These are phyloP conservation scores for Dissoconium aciculare DNA, from an alignment of 2,329 filamentous ascomycete genomes.

Conservation along the genomic window DNA sequence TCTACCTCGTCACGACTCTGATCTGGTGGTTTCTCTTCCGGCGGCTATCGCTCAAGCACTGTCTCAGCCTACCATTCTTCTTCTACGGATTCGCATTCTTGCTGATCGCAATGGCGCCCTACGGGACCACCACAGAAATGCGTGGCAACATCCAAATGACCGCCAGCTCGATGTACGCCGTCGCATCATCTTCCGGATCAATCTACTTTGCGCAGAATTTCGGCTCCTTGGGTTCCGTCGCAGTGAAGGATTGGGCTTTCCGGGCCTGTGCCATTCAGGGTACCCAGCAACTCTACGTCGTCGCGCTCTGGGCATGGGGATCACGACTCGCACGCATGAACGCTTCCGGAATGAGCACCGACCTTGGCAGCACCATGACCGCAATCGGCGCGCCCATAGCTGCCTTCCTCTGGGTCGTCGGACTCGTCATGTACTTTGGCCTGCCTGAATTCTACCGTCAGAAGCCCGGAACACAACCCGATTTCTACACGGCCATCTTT, in stretches of 20 bases:
- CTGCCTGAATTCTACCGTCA: constrained; percentile 53
- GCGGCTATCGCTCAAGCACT: constrained; percentile 40
- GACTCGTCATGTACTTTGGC: constrained; percentile 42
- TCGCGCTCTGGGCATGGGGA: constrained; percentile 54
- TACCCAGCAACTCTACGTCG: constrained; percentile 50
- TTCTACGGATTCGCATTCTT: constrained; percentile 50
- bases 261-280: constrained; percentile 52
- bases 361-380: constrained; percentile 19
- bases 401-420: constrained; percentile 42
- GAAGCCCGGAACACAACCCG: constrained; percentile 46
- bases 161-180: constrained; percentile 46
- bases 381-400: constrained; percentile 45
- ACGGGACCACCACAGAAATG: constrained; percentile 25
- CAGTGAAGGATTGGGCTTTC: constrained; percentile 52
- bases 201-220: constrained; percentile 53
- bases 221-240: constrained; percentile 37
- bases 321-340: constrained; percentile 36
- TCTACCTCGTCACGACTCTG: constrained; percentile 44
- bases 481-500: constrained; percentile 48
- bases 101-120: constrained; percentile 48
- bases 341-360: constrained; percentile 26
- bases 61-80: constrained; percentile 46
- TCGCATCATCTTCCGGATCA: constrained; percentile 47
- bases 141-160: constrained; percentile 45
- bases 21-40: constrained; percentile 51